These are phyloP conservation scores for Hericium alpestre DNA, from an alignment of 768 basidiomycete species.

Conservation along the genomic window DNA sequence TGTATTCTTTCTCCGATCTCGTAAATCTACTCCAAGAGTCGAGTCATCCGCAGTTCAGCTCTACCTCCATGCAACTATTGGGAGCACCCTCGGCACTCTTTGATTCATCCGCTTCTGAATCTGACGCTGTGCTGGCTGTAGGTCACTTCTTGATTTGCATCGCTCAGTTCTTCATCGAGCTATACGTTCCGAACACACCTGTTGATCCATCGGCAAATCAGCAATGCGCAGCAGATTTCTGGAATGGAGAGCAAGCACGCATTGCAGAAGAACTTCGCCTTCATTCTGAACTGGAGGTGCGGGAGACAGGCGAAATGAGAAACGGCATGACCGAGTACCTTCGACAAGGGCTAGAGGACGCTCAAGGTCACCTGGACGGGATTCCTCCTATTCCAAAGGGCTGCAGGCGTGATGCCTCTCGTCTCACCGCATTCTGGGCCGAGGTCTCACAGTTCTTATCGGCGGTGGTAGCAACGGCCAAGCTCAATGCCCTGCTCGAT, in stretches of 20 bases:
- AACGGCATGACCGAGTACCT: slow-evolving; percentile 44
- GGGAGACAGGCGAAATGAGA: slow-evolving; percentile 42
- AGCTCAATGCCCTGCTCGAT: slow-evolving; percentile 37
- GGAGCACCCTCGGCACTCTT: not conserved
- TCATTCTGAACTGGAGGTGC: slow-evolving; percentile 43
- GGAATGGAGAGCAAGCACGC: slow-evolving; percentile 28
- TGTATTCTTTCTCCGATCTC: not conserved
- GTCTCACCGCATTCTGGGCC: slow-evolving; percentile 57
- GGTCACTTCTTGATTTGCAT: slow-evolving; percentile 52
- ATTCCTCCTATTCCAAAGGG: slow-evolving; percentile 20
- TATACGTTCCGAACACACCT: slow-evolving; percentile 76
- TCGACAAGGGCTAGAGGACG: slow-evolving; percentile 20
- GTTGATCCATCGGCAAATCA: slow-evolving; percentile 76
- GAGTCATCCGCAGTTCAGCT: slow-evolving; percentile 2
- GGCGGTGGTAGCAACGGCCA: slow-evolving; percentile 40
- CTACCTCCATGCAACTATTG: slow-evolving; percentile 2
- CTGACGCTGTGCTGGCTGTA: slow-evolving; percentile 12
- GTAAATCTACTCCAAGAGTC: slow-evolving; percentile 4
- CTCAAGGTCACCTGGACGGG: slow-evolving; percentile 19
- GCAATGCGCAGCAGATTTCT: slow-evolving; percentile 33
- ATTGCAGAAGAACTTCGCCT: slow-evolving; percentile 41
- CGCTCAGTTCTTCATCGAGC: slow-evolving; percentile 47
- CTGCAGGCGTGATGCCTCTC: slow-evolving; percentile 31
- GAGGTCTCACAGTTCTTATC: slow-evolving; percentile 67
- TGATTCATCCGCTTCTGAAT: not conserved